Percentiles rank a stretch among this genome's conserved stretches.
Evolutionary conservation across 2,329 filamentous ascomycete species (phyloP).

Genomic region (Aspergillus texensis): DNA sequence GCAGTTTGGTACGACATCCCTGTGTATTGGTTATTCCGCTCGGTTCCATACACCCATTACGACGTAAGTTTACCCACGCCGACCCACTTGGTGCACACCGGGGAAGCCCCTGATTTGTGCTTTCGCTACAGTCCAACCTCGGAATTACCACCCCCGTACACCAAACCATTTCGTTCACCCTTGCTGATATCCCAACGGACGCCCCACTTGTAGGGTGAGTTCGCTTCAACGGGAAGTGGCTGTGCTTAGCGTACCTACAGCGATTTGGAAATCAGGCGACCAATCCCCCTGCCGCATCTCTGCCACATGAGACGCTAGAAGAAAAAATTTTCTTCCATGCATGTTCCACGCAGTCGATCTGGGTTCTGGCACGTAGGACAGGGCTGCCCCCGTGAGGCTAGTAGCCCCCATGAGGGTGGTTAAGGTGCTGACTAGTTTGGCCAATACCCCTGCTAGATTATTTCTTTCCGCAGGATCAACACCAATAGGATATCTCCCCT

Average conservation of each 20-base stretch:
- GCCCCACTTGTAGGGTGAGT: background rate
- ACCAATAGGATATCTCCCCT: background rate
- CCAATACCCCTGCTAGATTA: constrained; percentile 7
- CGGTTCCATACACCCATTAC: background rate
- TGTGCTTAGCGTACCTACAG: constrained; percentile 1
- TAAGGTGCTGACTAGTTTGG: constrained; percentile 13
- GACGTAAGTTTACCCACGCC: background rate
- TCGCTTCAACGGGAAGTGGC: constrained; percentile 11
- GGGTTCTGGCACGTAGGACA: background rate
- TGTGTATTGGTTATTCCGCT: constrained; percentile 6
- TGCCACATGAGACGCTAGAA: constrained; percentile 5
- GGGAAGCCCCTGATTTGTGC: background rate
- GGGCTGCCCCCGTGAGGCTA: background rate
- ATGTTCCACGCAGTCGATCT: constrained; percentile 4
- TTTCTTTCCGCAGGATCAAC: background rate
- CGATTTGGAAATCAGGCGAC: constrained; percentile 3
- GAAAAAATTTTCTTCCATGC: constrained; percentile 13
- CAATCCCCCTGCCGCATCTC: background rate
- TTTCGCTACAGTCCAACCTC: background rate
- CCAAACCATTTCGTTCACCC: background rate
- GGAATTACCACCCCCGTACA: background rate
- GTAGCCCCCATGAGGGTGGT: constrained; percentile 4
- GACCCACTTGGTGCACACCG: background rate
- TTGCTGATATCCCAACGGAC: constrained; percentile 3
- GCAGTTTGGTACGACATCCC: background rate